Evolutionary conservation across 2,329 filamentous ascomycete genomes (phyloP).

Genomic region (Colletotrichum sp.): DNA sequence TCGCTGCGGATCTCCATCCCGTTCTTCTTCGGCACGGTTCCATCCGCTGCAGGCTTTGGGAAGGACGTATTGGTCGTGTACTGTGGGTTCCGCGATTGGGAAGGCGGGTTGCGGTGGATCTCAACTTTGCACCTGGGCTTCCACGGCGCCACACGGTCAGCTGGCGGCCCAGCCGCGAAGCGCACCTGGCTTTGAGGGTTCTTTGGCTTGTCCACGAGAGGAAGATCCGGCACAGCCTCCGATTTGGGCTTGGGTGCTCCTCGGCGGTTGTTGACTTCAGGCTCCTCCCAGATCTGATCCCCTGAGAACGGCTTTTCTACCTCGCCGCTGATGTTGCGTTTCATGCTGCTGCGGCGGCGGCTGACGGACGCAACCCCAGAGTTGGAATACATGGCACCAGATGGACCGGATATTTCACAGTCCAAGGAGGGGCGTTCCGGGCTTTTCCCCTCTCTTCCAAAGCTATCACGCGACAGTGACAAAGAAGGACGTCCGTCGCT

Average conservation of each 20-base stretch:
- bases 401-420: slow-evolving; percentile 1
- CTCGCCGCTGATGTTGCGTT: slow-evolving; percentile 74
- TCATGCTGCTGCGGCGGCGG: slow-evolving; percentile 68
- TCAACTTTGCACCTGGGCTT: slow-evolving; percentile 53
- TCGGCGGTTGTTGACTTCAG: slow-evolving; percentile 51
- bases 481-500: slow-evolving; percentile 42
- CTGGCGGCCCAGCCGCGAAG: slow-evolving; percentile 51
- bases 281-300: slow-evolving; percentile 90
- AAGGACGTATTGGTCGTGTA: slow-evolving; percentile 73
- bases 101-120: slow-evolving; percentile 83
- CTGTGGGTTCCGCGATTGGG: slow-evolving; percentile 79
- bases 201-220: slow-evolving; percentile 51
- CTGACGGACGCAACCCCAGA: slow-evolving; percentile 24
- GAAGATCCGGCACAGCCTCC: not conserved
- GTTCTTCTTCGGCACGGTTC: slow-evolving; percentile 68
- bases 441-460: not conserved
- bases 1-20: slow-evolving; percentile 84
- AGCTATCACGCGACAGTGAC: slow-evolving; percentile 7
- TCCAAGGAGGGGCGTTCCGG: slow-evolving; percentile 27
- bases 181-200: slow-evolving; percentile 66
- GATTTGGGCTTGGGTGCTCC: slow-evolving; percentile 24
- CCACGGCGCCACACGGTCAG: slow-evolving; percentile 40
- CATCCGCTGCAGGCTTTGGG: slow-evolving; percentile 31
- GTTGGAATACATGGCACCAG: not conserved
- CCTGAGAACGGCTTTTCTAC: slow-evolving; percentile 71